These are phyloP conservation scores for Parascedosporium putredinis DNA, from an alignment of 2,329 filamentous ascomycete genomes.

Conservation along the genomic window DNA sequence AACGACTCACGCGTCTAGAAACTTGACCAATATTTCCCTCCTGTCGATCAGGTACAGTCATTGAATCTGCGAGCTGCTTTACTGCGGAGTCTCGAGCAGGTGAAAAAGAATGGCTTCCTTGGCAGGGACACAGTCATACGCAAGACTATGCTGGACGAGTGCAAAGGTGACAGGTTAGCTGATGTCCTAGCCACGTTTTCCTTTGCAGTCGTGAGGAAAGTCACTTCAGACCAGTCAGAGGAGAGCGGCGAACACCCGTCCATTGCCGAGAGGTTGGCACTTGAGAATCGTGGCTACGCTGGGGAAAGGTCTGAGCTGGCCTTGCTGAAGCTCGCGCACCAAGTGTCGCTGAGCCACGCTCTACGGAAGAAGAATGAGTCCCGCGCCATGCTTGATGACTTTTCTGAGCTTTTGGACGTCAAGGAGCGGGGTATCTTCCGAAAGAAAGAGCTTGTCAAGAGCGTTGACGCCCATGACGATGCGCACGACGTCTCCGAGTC, in stretches of 20 bases:
- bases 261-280: slow-evolving; percentile 42
- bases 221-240: slow-evolving; percentile 34
- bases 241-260: slow-evolving; percentile 31
- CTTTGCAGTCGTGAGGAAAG: slow-evolving; percentile 66
- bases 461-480: slow-evolving; percentile 16
- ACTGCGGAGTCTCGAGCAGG: slow-evolving; percentile 67
- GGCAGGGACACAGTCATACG: slow-evolving; percentile 71
- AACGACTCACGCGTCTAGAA: slow-evolving; percentile 44
- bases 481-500: slow-evolving; percentile 28
- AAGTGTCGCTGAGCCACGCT: slow-evolving; percentile 49
- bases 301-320: slow-evolving; percentile 46
- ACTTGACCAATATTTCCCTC: slow-evolving; percentile 82
- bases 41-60: slow-evolving; percentile 80
- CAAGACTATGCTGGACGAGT: slow-evolving; percentile 96
- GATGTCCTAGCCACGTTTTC: slow-evolving; percentile 81
- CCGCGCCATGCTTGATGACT: slow-evolving; percentile 48
- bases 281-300: slow-evolving; percentile 48
- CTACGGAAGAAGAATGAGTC: slow-evolving; percentile 51
- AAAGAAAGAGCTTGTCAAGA: slow-evolving; percentile 37
- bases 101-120: slow-evolving; percentile 79
- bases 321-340: slow-evolving; percentile 64
- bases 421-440: slow-evolving; percentile 50
- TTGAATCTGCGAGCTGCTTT: slow-evolving; percentile 79
- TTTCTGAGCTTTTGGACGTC: slow-evolving; percentile 51
- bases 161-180: slow-evolving; percentile 80